Evolutionary conservation across 2,329 filamentous ascomycete genomes (phyloP).

Genomic region (Ascosphaera apis): DNA sequence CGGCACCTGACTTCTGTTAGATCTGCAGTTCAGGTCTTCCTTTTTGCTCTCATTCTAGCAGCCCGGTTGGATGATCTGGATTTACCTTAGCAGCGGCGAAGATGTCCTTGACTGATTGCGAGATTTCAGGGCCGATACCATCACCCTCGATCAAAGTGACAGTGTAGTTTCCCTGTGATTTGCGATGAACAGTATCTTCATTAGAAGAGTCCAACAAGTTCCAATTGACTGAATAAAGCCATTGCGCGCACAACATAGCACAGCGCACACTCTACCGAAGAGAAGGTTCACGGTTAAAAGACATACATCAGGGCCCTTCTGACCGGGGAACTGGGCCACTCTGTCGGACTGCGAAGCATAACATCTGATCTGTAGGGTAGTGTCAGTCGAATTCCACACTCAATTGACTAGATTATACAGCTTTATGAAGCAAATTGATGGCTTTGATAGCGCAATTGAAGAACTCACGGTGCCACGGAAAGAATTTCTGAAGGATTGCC

Average conservation of each 20-base stretch:
- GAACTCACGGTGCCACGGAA: background rate
- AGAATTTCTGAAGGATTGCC: constrained; percentile 45
- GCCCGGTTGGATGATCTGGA: constrained; percentile 5
- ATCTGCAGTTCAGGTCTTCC: background rate
- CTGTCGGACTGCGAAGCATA: constrained; percentile 33
- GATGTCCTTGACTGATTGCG: constrained; percentile 96
- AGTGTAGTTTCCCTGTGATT: constrained; percentile 62
- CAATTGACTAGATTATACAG: constrained; percentile 1
- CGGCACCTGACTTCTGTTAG: constrained; percentile 36
- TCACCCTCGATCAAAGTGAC: constrained; percentile 98
- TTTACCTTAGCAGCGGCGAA: constrained; percentile 79
- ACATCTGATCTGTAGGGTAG: constrained; percentile 33
- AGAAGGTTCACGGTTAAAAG: background rate
- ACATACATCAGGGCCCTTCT: constrained; percentile 69
- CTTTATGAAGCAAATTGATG: no score
- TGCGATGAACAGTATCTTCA: background rate
- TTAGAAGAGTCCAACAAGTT: no score
- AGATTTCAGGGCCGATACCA: constrained; percentile 94
- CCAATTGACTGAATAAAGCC: no score
- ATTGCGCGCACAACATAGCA: no score
- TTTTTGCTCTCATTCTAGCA: constrained; percentile 1
- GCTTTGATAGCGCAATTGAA: no score
- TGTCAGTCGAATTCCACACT: constrained; percentile 7
- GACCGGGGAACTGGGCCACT: constrained; percentile 83
- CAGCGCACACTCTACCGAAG: no score